A percentile compares a stretch with the other conserved stretches of the same genome.
Evolutionary conservation across 768 basidiomycete genomes (phyloP).

Genomic region (Termitomyces sp.): DNA sequence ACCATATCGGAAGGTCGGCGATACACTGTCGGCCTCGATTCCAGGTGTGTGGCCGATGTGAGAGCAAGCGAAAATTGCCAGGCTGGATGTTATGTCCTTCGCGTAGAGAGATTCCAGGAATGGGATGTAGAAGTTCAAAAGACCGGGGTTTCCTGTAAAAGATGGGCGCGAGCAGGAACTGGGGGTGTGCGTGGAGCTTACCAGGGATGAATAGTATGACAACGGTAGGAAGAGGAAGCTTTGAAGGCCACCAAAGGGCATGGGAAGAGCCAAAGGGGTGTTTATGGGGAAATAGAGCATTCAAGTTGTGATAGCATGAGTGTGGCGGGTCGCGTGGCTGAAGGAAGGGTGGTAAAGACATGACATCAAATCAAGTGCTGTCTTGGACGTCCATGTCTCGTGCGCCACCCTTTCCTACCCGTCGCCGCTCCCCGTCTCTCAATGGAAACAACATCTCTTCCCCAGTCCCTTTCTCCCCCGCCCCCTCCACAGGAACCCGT

Average conservation of each 20-base stretch:
- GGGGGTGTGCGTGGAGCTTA: conserved; percentile 8
- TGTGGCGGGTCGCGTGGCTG: conserved; percentile 13
- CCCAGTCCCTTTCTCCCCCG: conserved; percentile 34
- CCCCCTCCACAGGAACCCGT: conserved; percentile 37
- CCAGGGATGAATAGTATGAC: conserved; percentile 53
- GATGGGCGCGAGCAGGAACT: not conserved
- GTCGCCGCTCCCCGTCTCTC: conserved; percentile 49
- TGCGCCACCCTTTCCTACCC: conserved; percentile 53
- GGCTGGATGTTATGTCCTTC: conserved; percentile 28
- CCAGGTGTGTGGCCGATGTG: conserved; percentile 64
- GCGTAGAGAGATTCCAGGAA: conserved; percentile 57
- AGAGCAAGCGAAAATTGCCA: conserved; percentile 60
- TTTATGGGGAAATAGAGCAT: conserved; percentile 40
- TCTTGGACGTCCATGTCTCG: conserved; percentile 48
- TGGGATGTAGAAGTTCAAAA: conserved; percentile 63
- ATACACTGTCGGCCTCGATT: conserved; percentile 21
- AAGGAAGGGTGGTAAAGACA: conserved; percentile 34
- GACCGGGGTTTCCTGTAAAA: conserved; percentile 50
- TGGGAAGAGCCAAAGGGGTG: conserved; percentile 40
- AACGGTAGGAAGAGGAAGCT: conserved; percentile 26
- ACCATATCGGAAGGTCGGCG: conserved; percentile 26
- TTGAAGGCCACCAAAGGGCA: conserved; percentile 52
- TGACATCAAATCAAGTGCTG: conserved; percentile 3
- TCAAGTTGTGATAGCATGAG: conserved; percentile 12
- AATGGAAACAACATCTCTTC: conserved; percentile 35